phyloP scores from a whole-genome alignment of 176 grass and related monocot genomes.

The Guadua angustifolia region DNA sequence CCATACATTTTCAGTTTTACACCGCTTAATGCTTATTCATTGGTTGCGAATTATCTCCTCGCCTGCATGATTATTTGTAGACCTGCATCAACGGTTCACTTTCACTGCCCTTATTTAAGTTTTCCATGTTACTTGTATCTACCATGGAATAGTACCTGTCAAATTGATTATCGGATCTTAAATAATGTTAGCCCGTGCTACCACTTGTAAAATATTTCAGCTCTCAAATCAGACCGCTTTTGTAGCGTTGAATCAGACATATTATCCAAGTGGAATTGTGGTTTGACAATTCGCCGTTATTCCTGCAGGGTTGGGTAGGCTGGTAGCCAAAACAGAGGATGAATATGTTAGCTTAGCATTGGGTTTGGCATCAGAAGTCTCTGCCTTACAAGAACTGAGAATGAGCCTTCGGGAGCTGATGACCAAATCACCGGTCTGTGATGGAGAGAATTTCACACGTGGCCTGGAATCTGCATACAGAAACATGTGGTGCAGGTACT shows the following conservation, averaged over 20 bases:
- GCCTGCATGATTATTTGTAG: constrained; percentile 13
- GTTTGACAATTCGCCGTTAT: neutral
- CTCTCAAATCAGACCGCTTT: neutral
- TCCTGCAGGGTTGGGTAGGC: constrained; percentile 57
- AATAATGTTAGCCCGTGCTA: constrained; percentile 11
- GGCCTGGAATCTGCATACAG: constrained; percentile 91
- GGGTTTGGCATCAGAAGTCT: constrained; percentile 77
- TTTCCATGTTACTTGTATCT: neutral
- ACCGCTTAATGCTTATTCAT: neutral
- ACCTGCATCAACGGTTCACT: neutral
- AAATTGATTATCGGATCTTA: constrained; percentile 13
- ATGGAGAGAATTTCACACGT: constrained; percentile 71
- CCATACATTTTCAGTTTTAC: neutral
- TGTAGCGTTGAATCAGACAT: neutral
- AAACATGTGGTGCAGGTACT: constrained; percentile 90
- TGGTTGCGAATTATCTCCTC: neutral
- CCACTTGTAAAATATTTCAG: constrained; percentile 3
- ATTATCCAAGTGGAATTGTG: constrained; percentile 15
- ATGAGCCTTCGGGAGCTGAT: constrained; percentile 80
- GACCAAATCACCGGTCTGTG: constrained; percentile 81
- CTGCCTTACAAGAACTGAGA: constrained; percentile 78
- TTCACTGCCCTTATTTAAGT: neutral
- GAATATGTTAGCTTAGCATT: constrained; percentile 68
- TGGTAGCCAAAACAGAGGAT: constrained; percentile 77
- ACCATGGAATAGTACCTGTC: neutral